A percentile compares a stretch with the other conserved stretches of the same genome.
Conservation (phyloP, 306 rosid genomes). For the Biancaea sappan region DNA sequence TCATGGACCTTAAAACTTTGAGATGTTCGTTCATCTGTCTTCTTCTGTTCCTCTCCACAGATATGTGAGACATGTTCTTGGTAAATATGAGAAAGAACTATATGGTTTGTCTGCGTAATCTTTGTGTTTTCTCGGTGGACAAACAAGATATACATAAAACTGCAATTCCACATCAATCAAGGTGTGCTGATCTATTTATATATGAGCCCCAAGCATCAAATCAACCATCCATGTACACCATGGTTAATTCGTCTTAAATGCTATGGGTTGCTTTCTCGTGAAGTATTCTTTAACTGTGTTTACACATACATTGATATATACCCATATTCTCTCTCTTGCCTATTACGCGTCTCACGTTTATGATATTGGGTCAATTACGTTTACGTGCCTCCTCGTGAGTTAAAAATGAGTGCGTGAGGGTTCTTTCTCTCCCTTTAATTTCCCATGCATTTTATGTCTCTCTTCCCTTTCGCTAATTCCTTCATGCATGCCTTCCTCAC, state of each 20-base stretch:
- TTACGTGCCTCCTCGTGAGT: constrained; percentile 77
- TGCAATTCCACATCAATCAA: constrained; percentile 24
- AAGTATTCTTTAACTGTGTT: constrained; percentile 48
- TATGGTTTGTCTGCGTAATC: background rate
- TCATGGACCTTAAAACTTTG: constrained; percentile 80
- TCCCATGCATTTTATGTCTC: constrained; percentile 40
- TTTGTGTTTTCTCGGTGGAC: background rate
- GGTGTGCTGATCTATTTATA: constrained; percentile 46
- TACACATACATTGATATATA: constrained; percentile 21
- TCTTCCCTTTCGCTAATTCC: no score
- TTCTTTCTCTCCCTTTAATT: constrained; percentile 38
- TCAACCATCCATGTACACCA: constrained; percentile 12
- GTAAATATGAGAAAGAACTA: no score
- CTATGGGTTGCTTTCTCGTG: constrained; percentile 80
- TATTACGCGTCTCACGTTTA: constrained; percentile 93
- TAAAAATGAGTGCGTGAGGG: constrained; percentile 34
- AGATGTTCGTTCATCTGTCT: constrained; percentile 97
- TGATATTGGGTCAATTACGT: constrained; percentile 70
- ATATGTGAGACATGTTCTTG: constrained; percentile 89
- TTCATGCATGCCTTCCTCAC: constrained; percentile 54
- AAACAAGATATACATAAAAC: constrained; percentile 21
- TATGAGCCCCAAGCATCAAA: constrained; percentile 22
- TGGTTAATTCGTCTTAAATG: constrained; percentile 65
- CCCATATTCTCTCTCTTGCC: constrained; percentile 35
- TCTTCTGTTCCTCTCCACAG: constrained; percentile 95